Base-by-base conservation (phyloP, 2,329 filamentous ascomycete species). In the Byssothecium circinans region DNA sequence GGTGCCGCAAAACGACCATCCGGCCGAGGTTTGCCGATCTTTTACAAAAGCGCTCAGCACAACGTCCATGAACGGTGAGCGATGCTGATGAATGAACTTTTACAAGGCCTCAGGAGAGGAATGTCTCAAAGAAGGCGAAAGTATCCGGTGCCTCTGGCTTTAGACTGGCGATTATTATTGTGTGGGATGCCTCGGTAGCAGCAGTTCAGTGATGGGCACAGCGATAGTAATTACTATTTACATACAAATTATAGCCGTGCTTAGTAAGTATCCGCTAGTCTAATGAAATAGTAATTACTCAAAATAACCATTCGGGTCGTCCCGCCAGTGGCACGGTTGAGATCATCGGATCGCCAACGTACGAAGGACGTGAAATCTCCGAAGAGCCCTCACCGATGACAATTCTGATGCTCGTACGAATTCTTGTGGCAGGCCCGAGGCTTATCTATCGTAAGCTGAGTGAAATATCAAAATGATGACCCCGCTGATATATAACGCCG, bases 361-460 rank as follows among this genome's bases (percentile, higher is more conserved):
- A 18, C 18, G 19, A 12, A 3, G 17, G 8, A 34, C 41, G 30
- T 25, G 41, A 35, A 23, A 43, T 35, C 30, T 35, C 41, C 41
- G 30, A 35, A 10, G n/a, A 17, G 8, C 14, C 14, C 14, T 8
- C 6, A 32, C 11, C 11, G 14, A n/a, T n/a, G 10, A 8, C 29
- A 12, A 32, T 14, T 32, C 6, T 14, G 29, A 5, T 32, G 30
- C 34, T 43, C 30, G 47, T 53, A 43, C 47, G 45, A 53, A 27
- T 25, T 30, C 14, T 14, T 32, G 14, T 8, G 4, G 14, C 29
- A n/a, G 5, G 10, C 14, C 12, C 12, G 14, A 32, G 29, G 14
- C 14, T 12, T 32, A 14, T 8, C 14, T n/a, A 14, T 12, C 14
- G 29, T 14, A 12, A 12, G 22, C 23, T 33, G 30, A 33, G n/a